phyloP scores from a whole-genome alignment of 768 basidiomycete species.

The Leccinum incarnatum region DNA sequence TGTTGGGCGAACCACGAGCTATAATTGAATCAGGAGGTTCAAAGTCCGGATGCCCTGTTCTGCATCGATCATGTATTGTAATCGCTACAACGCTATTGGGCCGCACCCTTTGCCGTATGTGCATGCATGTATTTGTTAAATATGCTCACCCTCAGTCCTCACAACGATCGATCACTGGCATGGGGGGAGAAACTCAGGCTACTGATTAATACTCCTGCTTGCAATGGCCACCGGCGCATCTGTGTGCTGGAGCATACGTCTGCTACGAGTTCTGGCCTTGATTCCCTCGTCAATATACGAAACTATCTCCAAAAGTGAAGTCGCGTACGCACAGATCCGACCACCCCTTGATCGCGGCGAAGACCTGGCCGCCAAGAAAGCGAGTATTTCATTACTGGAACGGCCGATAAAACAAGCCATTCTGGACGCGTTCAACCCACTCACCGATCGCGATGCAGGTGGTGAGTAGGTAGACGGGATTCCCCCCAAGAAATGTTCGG shows the following conservation, averaged over 20 bases:
- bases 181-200: no score
- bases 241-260: background rate
- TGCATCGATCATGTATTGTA: background rate
- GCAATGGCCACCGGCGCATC: background rate
- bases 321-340: background rate
- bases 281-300: background rate
- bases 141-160: no score
- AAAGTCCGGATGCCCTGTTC: no score
- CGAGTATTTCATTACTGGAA: background rate
- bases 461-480: background rate
- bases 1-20: no score
- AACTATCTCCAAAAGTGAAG: background rate
- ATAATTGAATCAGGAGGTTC: background rate
- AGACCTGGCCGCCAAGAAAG: background rate
- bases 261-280: background rate
- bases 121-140: no score
- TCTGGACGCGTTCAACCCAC: background rate
- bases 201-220: background rate
- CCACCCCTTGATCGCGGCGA: background rate
- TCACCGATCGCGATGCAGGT: conserved; percentile 3
- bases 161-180: no score
- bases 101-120: no score
- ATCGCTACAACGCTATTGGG: background rate
- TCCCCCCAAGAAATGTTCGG: background rate
- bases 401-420: background rate